Percentiles rank a stretch among this genome's conserved stretches.
phyloP scores from a whole-genome alignment of 108 stramenopile species.

The Phaeodactylum tricornutum region DNA sequence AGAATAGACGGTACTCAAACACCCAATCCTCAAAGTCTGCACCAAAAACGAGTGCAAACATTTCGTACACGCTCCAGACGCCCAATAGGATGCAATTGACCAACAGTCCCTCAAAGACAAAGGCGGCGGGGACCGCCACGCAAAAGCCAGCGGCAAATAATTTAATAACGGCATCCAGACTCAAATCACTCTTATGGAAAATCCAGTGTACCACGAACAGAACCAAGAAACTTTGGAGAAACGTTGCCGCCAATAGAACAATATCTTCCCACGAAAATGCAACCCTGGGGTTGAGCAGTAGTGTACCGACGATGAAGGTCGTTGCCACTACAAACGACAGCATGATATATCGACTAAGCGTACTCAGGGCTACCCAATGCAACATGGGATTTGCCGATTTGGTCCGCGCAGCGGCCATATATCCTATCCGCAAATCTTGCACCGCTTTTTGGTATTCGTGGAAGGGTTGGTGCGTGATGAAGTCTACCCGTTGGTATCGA shows the following conservation, averaged over 20 bases:
- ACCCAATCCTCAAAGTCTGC: constrained; percentile 46
- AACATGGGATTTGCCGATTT: constrained; percentile 38
- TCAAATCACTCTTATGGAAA: constrained; percentile 79
- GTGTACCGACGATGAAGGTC: constrained; percentile 28
- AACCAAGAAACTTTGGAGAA: constrained; percentile 65
- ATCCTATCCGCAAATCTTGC: constrained; percentile 55
- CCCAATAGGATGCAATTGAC: constrained; percentile 38
- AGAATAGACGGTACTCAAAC: constrained; percentile 27
- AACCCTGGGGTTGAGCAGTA: constrained; percentile 51
- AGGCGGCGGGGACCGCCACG: constrained; percentile 64
- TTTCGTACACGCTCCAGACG: constrained; percentile 30
- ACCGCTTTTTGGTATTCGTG: constrained; percentile 75
- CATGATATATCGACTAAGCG: constrained; percentile 62
- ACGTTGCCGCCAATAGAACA: constrained; percentile 61
- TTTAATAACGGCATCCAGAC: constrained; percentile 80
- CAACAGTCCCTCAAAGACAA: constrained; percentile 62
- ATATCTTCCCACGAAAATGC: constrained; percentile 68
- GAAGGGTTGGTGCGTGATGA: constrained; percentile 82
- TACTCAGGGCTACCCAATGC: constrained; percentile 63
- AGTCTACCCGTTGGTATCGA: constrained; percentile 67
- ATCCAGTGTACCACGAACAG: constrained; percentile 73
- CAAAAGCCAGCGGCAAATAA: constrained; percentile 80
- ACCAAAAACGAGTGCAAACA: constrained; percentile 24
- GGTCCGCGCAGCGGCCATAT: constrained; percentile 42
- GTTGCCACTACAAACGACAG: constrained; percentile 24